Base-by-base conservation (phyloP, 2,329 filamentous ascomycete species). In the Huntiella moniliformis region DNA sequence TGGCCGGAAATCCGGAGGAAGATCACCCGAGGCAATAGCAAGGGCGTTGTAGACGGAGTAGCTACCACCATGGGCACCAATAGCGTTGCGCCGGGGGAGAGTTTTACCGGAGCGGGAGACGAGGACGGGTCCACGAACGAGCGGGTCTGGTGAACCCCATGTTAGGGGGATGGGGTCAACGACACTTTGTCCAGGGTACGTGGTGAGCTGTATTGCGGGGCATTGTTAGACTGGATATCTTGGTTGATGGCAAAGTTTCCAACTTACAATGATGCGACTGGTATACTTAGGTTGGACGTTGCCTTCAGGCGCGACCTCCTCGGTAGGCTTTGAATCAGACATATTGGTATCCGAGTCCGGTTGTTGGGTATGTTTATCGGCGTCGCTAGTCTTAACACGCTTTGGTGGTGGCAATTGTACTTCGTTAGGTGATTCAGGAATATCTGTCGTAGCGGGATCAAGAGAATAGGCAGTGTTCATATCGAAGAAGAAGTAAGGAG, bases 1-100 rank as follows among this genome's bases (percentile, higher is more conserved):
- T n/a, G 72, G 73, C 41, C 69, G 71, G 43, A 35, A 34, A 54
- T 93, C 79, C 36, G 76, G 70, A 51, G 84, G 76, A 48, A 96
- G 73, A 58, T 96, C 82, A 55, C 88, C 87, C 58, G 84, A 91
- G 16, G 88, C 88, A 52, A 96, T 78, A 10, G 88, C 88, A 22
- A 96, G 71, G 16, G 88, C 88, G 58, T 93, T 86, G 65, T 96
- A 96, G 52, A 95, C 88, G 51, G 84, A 86, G 61, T 98, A 96
- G 4, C 86, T 95, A 48, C 91, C 88, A 52, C 91, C 88, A 41
- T 50, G 53, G 28, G 53, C 53, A 15, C 53, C 53, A 18, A 55
- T 55, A 15, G 53, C 53, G 37, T 55, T 55, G 12, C 53, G 50
- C 22, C 50, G 50, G 34, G 52, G 51, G 11, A 55, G 39, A 8